Percentiles rank a stretch among this genome's conserved stretches.
phyloP scores from a whole-genome alignment of 192 early-diverging fungal species.

The Dissophora globulifera region DNA sequence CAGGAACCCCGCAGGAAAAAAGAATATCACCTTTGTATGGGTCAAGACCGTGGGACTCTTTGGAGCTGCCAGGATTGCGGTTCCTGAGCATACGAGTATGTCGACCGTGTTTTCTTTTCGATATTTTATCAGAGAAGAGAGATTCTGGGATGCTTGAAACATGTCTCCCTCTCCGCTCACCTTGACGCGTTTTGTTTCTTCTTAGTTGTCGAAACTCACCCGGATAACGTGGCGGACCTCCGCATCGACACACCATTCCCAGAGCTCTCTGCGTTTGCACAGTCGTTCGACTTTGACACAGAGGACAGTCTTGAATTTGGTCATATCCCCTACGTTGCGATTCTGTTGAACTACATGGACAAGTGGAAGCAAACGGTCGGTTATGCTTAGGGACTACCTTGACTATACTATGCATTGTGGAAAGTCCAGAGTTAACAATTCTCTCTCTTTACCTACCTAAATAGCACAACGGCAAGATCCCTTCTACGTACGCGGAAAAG shows the following conservation, averaged over 20 bases:
- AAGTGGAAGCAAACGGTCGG: constrained; percentile 75
- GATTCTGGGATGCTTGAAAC: too few species aligned
- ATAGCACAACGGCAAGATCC: constrained; percentile 71
- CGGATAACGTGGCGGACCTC: constrained; percentile 79
- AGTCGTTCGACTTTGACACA: constrained; percentile 72
- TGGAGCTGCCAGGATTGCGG: constrained; percentile 74
- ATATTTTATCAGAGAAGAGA: too few species aligned
- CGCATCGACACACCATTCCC: constrained; percentile 87
- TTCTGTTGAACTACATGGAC: constrained; percentile 82
- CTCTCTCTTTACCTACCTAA: neutral
- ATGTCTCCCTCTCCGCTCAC: too few species aligned
- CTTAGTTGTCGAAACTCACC: constrained; percentile 92
- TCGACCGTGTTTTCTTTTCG: too few species aligned
- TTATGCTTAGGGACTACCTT: too few species aligned
- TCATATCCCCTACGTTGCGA: constrained; percentile 88
- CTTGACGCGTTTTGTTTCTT: too few species aligned
- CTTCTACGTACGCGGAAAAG: constrained; percentile 67
- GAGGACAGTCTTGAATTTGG: constrained; percentile 76
- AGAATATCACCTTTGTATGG: constrained; percentile 74
- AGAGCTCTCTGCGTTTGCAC: constrained; percentile 68
- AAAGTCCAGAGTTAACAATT: too few species aligned
- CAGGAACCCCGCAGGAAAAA: constrained; percentile 20
- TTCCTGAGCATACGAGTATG: constrained; percentile 84
- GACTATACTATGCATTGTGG: too few species aligned
- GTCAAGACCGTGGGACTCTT: constrained; percentile 80